phyloP scores from a whole-genome alignment of 768 basidiomycete species.

The Trichaptum fuscoviolaceum region DNA sequence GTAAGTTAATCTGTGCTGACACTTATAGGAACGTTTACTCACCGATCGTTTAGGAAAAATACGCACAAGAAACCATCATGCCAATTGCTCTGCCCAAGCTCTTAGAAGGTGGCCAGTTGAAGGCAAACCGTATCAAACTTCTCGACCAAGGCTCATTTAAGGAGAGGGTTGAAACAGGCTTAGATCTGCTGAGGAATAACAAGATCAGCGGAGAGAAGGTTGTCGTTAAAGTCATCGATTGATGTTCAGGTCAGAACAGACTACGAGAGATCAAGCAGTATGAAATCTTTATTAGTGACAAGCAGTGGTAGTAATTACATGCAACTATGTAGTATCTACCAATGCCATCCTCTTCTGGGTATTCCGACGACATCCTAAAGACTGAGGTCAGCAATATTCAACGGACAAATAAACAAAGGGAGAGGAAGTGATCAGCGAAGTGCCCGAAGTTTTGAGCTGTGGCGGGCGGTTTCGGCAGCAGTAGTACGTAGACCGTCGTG shows the following conservation, averaged over 20 bases:
- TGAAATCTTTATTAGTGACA: neutral
- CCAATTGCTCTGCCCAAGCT: constrained; percentile 40
- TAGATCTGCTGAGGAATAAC: constrained; percentile 42
- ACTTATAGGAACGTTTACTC: neutral
- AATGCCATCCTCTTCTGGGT: neutral
- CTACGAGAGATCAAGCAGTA: neutral
- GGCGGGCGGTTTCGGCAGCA: constrained; percentile 1
- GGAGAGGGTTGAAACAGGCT: constrained; percentile 35
- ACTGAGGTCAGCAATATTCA: neutral
- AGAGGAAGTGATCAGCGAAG: neutral
- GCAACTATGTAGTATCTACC: neutral
- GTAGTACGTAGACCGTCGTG: constrained; percentile 1
- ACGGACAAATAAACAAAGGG: neutral
- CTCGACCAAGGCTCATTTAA: constrained; percentile 38
- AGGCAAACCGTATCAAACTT: constrained; percentile 36
- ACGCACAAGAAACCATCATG: constrained; percentile 38
- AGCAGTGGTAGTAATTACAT: neutral
- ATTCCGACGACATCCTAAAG: neutral
- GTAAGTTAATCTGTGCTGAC: constrained; percentile 20
- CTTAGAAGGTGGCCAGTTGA: constrained; percentile 32
- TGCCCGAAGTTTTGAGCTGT: constrained; percentile 1
- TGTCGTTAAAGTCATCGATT: constrained; percentile 30
- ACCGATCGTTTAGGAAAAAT: constrained; percentile 28
- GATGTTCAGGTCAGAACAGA: neutral
- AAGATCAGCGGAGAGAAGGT: constrained; percentile 48